Conservation (phyloP, 305 asterid genomes). For the Caryopteris hybrid region DNA sequence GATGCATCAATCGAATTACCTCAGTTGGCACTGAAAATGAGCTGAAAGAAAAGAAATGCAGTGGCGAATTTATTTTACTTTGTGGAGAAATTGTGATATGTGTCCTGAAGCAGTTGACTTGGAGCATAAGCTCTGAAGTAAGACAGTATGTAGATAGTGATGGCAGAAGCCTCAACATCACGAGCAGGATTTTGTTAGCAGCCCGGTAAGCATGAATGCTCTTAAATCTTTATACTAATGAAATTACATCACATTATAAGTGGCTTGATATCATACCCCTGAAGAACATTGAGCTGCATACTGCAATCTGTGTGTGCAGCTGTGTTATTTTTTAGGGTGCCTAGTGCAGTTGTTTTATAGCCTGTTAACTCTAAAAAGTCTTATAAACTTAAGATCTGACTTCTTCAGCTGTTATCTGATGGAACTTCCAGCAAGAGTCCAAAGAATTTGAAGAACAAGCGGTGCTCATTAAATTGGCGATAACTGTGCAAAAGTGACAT, state of each 20-base stretch:
- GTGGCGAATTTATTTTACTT: constrained; percentile 29
- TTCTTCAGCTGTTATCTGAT: constrained; percentile 12
- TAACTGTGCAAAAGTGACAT: background rate
- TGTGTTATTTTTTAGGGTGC: too few species aligned
- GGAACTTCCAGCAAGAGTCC: constrained; percentile 5
- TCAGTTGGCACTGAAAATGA: constrained; percentile 21
- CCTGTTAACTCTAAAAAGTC: background rate
- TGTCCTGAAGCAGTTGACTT: constrained; percentile 41
- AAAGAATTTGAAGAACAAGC: background rate
- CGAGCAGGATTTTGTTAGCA: constrained; percentile 40
- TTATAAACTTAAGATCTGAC: background rate
- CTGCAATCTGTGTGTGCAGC: background rate
- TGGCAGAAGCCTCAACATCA: constrained; percentile 29
- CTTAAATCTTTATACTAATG: background rate
- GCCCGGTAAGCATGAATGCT: constrained; percentile 45
- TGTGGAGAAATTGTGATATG: constrained; percentile 41
- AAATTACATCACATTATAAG: background rate
- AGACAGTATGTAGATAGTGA: constrained; percentile 26
- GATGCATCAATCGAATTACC: constrained; percentile 32
- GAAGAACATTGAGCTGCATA: background rate
- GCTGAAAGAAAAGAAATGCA: constrained; percentile 25
- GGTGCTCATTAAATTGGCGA: constrained; percentile 1
- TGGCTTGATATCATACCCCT: background rate
- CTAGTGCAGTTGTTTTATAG: background rate
- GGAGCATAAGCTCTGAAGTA: constrained; percentile 26